These are phyloP conservation scores for Coemansia sp. DNA, from an alignment of 371 early-diverging fungal species.

Conservation along the genomic window DNA sequence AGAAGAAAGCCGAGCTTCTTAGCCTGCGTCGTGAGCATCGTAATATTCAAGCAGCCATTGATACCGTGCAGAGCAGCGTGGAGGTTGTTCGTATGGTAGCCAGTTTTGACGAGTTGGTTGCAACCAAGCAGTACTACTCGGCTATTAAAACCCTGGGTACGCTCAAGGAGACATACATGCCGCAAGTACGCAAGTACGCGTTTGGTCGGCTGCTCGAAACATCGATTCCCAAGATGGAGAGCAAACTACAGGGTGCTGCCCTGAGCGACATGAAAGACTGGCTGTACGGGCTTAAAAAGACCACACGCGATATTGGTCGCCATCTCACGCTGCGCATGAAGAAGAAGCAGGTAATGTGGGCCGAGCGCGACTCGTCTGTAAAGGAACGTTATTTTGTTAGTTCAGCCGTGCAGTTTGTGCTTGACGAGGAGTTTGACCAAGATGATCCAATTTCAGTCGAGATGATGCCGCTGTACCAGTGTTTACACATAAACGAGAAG, in stretches of 20 bases:
- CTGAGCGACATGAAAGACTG: constrained; percentile 86
- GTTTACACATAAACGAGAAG: constrained; percentile 91
- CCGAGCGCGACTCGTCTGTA: constrained; percentile 29
- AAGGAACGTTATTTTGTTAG: constrained; percentile 61
- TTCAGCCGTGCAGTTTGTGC: constrained; percentile 81
- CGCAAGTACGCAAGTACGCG: constrained; percentile 28
- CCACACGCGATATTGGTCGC: constrained; percentile 81
- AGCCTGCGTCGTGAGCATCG: constrained; percentile 78
- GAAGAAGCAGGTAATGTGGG: constrained; percentile 60
- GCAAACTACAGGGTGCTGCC: constrained; percentile 79
- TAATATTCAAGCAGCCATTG: constrained; percentile 85
- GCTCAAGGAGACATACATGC: constrained; percentile 38
- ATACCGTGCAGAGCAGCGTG: constrained; percentile 78
- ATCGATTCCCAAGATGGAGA: constrained; percentile 79
- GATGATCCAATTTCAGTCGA: constrained; percentile 74
- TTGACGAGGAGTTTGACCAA: constrained; percentile 84
- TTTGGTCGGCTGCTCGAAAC: constrained; percentile 46
- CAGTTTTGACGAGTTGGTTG: constrained; percentile 77
- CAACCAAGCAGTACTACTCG: constrained; percentile 81
- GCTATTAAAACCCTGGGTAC: constrained; percentile 65
- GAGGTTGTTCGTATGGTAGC: constrained; percentile 86
- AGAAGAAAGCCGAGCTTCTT: constrained; percentile 87
- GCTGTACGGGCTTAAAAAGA: constrained; percentile 78
- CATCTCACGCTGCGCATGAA: constrained; percentile 79
- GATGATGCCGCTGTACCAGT: constrained; percentile 92